Evolutionary conservation across 768 basidiomycete species (phyloP).

Genomic region (Lentinula lateritia): DNA sequence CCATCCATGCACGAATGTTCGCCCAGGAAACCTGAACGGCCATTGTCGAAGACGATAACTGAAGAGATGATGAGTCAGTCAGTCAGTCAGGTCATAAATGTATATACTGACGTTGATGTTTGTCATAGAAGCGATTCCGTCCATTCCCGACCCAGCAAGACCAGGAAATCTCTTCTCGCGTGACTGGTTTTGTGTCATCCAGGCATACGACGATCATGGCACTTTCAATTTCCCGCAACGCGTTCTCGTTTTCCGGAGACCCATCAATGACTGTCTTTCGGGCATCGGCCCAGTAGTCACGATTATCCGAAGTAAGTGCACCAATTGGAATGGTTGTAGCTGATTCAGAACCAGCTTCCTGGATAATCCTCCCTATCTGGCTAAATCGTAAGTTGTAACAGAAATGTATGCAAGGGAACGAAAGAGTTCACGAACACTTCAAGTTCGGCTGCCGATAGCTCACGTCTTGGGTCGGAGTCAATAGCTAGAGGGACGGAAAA

Average conservation of each 20-base stretch:
- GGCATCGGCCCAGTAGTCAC: slow-evolving; percentile 87
- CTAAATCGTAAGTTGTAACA: slow-evolving; percentile 20
- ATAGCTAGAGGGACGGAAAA: slow-evolving; percentile 74
- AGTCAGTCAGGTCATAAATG: neutral
- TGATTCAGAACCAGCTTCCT: slow-evolving; percentile 45
- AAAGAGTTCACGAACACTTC: slow-evolving; percentile 44
- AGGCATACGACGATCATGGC: slow-evolving; percentile 85
- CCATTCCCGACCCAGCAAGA: slow-evolving; percentile 87
- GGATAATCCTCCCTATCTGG: slow-evolving; percentile 68
- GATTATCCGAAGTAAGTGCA: slow-evolving; percentile 81
- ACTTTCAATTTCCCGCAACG: slow-evolving; percentile 79
- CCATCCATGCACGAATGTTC: slow-evolving; percentile 92
- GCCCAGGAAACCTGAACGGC: slow-evolving; percentile 89
- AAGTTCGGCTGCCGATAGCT: slow-evolving; percentile 77
- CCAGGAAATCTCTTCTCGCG: slow-evolving; percentile 79
- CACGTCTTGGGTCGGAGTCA: slow-evolving; percentile 42
- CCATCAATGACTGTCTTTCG: slow-evolving; percentile 55
- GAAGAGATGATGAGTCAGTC: slow-evolving; percentile 5
- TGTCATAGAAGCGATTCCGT: slow-evolving; percentile 91
- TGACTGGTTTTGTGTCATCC: slow-evolving; percentile 77
- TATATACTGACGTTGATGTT: slow-evolving; percentile 74
- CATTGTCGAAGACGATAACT: slow-evolving; percentile 95
- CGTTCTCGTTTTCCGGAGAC: slow-evolving; percentile 57
- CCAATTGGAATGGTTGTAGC: slow-evolving; percentile 53
- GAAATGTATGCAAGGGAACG: neutral